These are phyloP conservation scores for Kwoniella dejecticola DNA, from an alignment of 768 basidiomycete genomes.

Conservation along the genomic window DNA sequence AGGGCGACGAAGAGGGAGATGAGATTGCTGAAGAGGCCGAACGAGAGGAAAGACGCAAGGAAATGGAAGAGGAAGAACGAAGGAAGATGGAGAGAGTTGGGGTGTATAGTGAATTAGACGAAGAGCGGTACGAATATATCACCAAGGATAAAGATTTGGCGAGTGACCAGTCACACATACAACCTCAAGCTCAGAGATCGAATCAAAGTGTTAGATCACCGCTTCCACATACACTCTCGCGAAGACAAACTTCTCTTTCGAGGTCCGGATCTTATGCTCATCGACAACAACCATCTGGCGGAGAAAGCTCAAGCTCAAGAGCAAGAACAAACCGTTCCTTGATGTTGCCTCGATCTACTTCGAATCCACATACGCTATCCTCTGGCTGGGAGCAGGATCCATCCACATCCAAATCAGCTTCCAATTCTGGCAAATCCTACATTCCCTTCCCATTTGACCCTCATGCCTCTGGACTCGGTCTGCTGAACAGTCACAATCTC, in stretches of 20 bases:
- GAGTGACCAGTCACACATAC: background rate
- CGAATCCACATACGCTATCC: background rate
- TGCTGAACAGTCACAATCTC: background rate
- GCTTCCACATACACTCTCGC: background rate
- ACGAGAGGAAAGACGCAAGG: slow-evolving; percentile 60
- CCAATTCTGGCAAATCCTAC: slow-evolving; percentile 8
- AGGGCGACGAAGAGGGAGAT: slow-evolving; percentile 68
- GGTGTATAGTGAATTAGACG: slow-evolving; percentile 15
- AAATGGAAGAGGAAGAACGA: slow-evolving; percentile 58
- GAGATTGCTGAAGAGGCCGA: slow-evolving; percentile 30
- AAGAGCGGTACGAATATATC: slow-evolving; percentile 11
- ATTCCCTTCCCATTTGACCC: slow-evolving; percentile 16
- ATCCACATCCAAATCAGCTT: slow-evolving; percentile 2
- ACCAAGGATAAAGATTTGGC: background rate
- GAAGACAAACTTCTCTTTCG: no score
- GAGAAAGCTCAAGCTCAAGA: slow-evolving; percentile 1
- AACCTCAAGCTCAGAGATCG: background rate
- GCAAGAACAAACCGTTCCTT: background rate
- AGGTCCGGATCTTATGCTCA: no score
- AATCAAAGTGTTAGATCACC: background rate
- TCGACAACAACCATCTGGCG: no score
- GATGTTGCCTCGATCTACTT: background rate
- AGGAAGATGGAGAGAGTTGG: slow-evolving; percentile 58
- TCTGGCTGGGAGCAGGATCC: background rate
- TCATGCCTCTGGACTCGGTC: background rate